These are phyloP conservation scores for Carex cristatella DNA, from an alignment of 176 grass and related monocot species.

Conservation along the genomic window DNA sequence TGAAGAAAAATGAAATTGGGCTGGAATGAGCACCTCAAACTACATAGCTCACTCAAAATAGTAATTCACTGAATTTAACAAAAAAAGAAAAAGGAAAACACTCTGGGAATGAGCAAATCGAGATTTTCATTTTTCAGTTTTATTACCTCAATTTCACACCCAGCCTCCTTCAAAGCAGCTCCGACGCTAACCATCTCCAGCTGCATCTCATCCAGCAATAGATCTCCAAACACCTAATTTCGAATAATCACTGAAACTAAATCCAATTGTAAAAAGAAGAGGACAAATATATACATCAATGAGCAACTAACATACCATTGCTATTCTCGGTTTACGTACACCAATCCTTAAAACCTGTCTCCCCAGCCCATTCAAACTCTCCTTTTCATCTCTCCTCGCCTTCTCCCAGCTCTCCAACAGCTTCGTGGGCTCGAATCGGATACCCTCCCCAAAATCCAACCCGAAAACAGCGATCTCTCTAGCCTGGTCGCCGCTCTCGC, in stretches of 20 bases:
- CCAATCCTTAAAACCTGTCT: slow-evolving; percentile 42
- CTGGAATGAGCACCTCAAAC: neutral
- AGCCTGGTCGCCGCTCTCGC: neutral
- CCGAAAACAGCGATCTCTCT: neutral
- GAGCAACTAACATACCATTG: slow-evolving; percentile 50
- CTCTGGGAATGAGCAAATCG: neutral
- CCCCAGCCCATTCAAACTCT: slow-evolving; percentile 37
- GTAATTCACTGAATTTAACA: neutral
- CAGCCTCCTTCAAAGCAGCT: slow-evolving; percentile 67
- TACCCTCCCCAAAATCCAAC: slow-evolving; percentile 48
- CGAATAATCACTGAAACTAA: neutral
- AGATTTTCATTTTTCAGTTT: neutral
- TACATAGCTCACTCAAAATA: slow-evolving; percentile 17
- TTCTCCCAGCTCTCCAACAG: slow-evolving; percentile 66
- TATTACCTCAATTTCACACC: slow-evolving; percentile 92
- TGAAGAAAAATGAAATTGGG: neutral
- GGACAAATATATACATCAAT: neutral
- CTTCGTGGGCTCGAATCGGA: slow-evolving; percentile 58
- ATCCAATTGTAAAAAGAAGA: slow-evolving; percentile 23
- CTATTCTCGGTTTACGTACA: slow-evolving; percentile 62
- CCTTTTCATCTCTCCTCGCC: slow-evolving; percentile 44
- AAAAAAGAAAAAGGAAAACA: neutral
- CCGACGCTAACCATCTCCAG: slow-evolving; percentile 83
- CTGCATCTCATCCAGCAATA: slow-evolving; percentile 64
- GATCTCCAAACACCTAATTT: slow-evolving; percentile 69